Base-by-base conservation (phyloP, 1,139 yeast species). In the Hemisphaericaspora subhashii region DNA sequence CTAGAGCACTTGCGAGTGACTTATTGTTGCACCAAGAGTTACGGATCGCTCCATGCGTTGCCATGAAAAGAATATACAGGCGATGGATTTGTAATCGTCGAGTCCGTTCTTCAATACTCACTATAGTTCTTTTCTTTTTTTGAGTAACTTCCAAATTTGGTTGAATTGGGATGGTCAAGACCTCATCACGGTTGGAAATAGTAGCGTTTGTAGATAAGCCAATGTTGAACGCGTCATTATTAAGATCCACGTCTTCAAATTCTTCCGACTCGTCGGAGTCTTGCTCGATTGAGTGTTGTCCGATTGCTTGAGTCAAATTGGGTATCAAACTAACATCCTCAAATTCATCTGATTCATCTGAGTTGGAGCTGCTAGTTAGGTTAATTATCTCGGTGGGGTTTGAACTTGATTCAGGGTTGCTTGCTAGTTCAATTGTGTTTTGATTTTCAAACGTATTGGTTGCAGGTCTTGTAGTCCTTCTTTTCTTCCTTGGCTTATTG, bases 21-120 rank as follows among this genome's bases (percentile, higher is more conserved):
- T 57, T 51, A 50, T 81, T 78, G 45, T 79, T 80, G 44, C 89
- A 76, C 95, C 96, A 88, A n/a, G 62, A 51, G 55, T 88, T 90
- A 13, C 95, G 68, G 1, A 78, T 50, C 1, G 71, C 68, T 0
- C 88, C 94, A 57, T 86, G 95, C 3, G 73, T 58, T 23, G 85
- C 56, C 74, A 86, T 74, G 32, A 76, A 56, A 12, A 77, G 64
- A 3, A 90, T 50, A 47, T 79, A 77, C 42, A 74, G 52, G 60
- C 79, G 74, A 57, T 90, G 97, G n/a, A 81, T 29, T 12, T 33
- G 33, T 10, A 47, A 38, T 18, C 51, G 43, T 31, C 43, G 33
- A 16, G 17, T 24, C 24, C 51, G 35, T 21, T 47, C 51, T 20
- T 47, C 48, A 9, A 14, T 11, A n/a, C 42, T 37, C 3, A 45